Conservation (phyloP, 148 eudicot genomes). For the Silene conica region DNA sequence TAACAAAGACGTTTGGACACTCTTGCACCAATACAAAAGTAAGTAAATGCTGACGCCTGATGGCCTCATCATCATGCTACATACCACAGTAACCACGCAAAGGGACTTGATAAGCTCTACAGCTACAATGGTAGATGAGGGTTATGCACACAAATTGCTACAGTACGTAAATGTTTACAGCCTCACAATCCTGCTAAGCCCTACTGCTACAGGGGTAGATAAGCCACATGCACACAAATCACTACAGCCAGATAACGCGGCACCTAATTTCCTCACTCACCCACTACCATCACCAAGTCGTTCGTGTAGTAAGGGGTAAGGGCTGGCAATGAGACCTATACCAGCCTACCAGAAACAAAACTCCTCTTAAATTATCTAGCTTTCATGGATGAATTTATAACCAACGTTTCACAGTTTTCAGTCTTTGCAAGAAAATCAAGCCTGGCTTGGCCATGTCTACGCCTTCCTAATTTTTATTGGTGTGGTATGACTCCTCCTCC, state of each 20-base stretch:
- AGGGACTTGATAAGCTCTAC: too few relatives aligned
- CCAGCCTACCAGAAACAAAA: not conserved
- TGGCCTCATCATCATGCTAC: too few relatives aligned
- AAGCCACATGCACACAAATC: not conserved
- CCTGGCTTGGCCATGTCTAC: slow-evolving; percentile 19
- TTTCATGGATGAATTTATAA: not conserved
- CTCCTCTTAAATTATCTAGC: not conserved
- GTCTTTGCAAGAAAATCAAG: slow-evolving; percentile 17
- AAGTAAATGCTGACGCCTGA: too few relatives aligned
- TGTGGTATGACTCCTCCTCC: slow-evolving; percentile 18
- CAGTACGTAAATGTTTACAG: too few relatives aligned
- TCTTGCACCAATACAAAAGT: too few relatives aligned
- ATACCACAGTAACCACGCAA: too few relatives aligned
- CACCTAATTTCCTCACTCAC: not conserved
- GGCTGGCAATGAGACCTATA: not conserved
- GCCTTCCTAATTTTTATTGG: slow-evolving; percentile 16
- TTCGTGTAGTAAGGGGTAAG: not conserved
- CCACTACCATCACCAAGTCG: not conserved
- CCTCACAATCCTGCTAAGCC: not conserved
- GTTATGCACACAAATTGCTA: too few relatives aligned
- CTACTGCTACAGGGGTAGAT: not conserved
- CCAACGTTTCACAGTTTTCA: slow-evolving; percentile 1
- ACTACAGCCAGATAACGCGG: not conserved
- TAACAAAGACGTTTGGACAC: too few relatives aligned
- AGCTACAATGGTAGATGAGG: too few relatives aligned